Evolutionary conservation across 2,329 filamentous ascomycete species (phyloP).

Genomic region (Coleophoma eucalyptorum): DNA sequence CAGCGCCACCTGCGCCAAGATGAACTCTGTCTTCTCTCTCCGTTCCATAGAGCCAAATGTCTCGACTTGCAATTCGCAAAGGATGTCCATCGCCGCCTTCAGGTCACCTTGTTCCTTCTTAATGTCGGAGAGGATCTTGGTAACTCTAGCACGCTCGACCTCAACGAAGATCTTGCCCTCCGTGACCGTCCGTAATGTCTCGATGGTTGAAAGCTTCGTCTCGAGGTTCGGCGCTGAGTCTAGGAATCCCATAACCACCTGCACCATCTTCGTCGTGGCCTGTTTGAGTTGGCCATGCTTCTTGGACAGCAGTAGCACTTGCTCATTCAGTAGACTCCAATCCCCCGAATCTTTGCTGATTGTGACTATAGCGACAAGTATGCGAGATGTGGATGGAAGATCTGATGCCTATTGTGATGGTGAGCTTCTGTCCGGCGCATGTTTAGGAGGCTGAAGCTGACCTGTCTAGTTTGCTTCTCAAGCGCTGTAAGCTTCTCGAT

Average conservation of each 20-base stretch:
- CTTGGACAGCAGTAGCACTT: constrained; percentile 93
- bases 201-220: constrained; percentile 88
- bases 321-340: constrained; percentile 94
- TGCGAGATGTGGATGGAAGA: constrained; percentile 87
- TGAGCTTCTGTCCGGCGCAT: constrained; percentile 20
- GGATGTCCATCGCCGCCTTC: constrained; percentile 82
- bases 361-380: constrained; percentile 84
- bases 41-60: constrained; percentile 98
- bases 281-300: constrained; percentile 99
- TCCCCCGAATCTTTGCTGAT: constrained; percentile 91
- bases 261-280: constrained; percentile 98
- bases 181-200: constrained; percentile 91
- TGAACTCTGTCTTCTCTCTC: constrained; percentile 98
- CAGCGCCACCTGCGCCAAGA: constrained; percentile 87
- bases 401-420: constrained; percentile 72
- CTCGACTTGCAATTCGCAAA: constrained; percentile 97
- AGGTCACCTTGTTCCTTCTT: constrained; percentile 95
- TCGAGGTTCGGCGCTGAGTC: constrained; percentile 81
- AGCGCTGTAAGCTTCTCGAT: constrained; percentile 89
- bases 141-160: constrained; percentile 93
- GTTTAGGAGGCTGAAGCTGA: constrained; percentile 35
- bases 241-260: constrained; percentile 89
- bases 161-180: constrained; percentile 99
- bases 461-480: constrained; percentile 97
- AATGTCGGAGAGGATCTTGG: constrained; percentile 92